Conservation (phyloP, 2,329 filamentous ascomycete species). For the Calcarisporium arbuscula region DNA sequence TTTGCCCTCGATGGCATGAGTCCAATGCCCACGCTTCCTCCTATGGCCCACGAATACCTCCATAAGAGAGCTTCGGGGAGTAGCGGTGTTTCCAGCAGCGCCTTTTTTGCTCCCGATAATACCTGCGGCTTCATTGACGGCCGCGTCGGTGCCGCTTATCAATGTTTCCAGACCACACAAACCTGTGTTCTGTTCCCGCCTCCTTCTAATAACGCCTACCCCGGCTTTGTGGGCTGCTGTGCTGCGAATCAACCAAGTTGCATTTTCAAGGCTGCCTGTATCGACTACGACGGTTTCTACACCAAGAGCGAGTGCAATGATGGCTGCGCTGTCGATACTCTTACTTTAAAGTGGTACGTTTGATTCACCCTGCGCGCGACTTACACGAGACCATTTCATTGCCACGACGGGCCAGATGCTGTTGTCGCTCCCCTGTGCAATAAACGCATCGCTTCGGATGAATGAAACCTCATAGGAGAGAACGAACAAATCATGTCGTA, state of each 20-base stretch:
- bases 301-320: slow-evolving; percentile 31
- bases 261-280: slow-evolving; percentile 28
- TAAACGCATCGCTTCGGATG: no score
- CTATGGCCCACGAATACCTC: slow-evolving; percentile 23
- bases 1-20: slow-evolving; percentile 27
- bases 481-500: no score
- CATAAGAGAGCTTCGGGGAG: slow-evolving; percentile 16
- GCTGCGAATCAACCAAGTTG: slow-evolving; percentile 24
- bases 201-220: slow-evolving; percentile 14
- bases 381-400: not conserved
- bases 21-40: slow-evolving; percentile 36
- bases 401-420: slow-evolving; percentile 1
- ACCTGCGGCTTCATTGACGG: slow-evolving; percentile 44
- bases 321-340: slow-evolving; percentile 32
- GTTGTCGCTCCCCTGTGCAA: no score
- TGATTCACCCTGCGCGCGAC: not conserved
- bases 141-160: slow-evolving; percentile 30
- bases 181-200: slow-evolving; percentile 37
- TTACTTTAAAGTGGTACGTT: slow-evolving; percentile 40
- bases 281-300: slow-evolving; percentile 29
- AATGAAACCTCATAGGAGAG: no score
- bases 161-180: slow-evolving; percentile 25
- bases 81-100: slow-evolving; percentile 10
- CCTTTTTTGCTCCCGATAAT: slow-evolving; percentile 42
- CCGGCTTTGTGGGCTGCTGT: slow-evolving; percentile 39